Conservation (phyloP, 2,329 filamentous ascomycete genomes). For the Alternaria infectoria region DNA sequence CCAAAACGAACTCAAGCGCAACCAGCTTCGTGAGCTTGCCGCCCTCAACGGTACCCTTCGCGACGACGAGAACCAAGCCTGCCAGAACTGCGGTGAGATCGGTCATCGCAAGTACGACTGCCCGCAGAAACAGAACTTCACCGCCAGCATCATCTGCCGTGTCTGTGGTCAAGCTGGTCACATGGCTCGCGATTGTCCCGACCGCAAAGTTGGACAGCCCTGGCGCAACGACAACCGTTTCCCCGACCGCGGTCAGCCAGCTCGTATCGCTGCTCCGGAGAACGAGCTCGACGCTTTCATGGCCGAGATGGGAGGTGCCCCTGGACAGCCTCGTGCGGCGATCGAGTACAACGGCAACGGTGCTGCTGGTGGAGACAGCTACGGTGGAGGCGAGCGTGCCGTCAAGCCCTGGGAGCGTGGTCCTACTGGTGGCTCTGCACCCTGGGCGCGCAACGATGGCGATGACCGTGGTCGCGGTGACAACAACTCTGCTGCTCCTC, state of each 20-base stretch:
- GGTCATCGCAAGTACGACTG: slow-evolving; percentile 99
- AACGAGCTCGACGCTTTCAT: slow-evolving; percentile 98
- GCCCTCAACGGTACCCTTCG: slow-evolving; percentile 98
- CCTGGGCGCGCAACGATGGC: slow-evolving; percentile 64
- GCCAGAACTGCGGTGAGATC: slow-evolving; percentile 98
- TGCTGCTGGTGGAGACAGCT: slow-evolving; percentile 55
- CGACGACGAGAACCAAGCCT: slow-evolving; percentile 98
- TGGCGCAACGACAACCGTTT: slow-evolving; percentile 80
- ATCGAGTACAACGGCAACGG: slow-evolving; percentile 63
- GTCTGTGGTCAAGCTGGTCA: slow-evolving; percentile 98
- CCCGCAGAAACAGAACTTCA: slow-evolving; percentile 96
- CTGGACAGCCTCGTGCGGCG: slow-evolving; percentile 69
- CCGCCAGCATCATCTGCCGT: slow-evolving; percentile 98
- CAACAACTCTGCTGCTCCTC: slow-evolving; percentile 46
- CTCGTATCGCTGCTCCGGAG: slow-evolving; percentile 77
- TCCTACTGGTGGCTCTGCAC: slow-evolving; percentile 81
- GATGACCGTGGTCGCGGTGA: slow-evolving; percentile 52
- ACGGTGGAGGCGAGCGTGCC: slow-evolving; percentile 58
- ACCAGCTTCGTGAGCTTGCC: slow-evolving; percentile 96
- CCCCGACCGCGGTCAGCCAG: slow-evolving; percentile 61
- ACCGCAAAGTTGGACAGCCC: slow-evolving; percentile 85
- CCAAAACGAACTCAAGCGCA: slow-evolving; percentile 98
- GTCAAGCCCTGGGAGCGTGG: slow-evolving; percentile 88
- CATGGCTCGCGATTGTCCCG: slow-evolving; percentile 97
- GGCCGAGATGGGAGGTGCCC: slow-evolving; percentile 88